Percentiles rank a stretch among this genome's conserved stretches.
Conservation (phyloP, 75 land plant genomes). For the Pinus albicaulis region DNA sequence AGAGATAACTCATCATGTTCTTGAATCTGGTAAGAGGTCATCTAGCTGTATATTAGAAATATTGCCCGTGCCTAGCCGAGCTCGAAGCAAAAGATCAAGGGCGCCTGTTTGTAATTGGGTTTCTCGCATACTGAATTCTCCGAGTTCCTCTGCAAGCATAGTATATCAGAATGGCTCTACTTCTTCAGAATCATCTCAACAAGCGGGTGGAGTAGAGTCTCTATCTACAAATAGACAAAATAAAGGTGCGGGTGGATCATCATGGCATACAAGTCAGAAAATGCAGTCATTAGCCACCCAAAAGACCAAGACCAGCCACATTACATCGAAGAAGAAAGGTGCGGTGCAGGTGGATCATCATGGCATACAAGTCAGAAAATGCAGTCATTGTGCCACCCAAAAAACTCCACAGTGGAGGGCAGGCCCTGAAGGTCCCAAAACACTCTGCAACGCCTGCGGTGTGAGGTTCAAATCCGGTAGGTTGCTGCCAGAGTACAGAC, state of each 20-base stretch:
- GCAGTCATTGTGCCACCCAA: conserved; percentile 46
- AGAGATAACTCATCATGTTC: neutral
- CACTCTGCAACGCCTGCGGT: conserved; percentile 64
- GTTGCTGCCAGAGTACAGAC: conserved; percentile 64
- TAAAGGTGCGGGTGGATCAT: neutral
- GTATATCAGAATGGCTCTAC: neutral
- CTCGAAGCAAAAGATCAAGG: conserved; percentile 63
- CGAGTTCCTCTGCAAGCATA: conserved; percentile 12
- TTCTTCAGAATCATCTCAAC: neutral
- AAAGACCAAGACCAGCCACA: conserved; percentile 22
- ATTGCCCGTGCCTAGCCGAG: conserved; percentile 26
- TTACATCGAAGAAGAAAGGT: neutral
- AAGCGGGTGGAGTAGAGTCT: neutral
- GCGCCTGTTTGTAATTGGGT: conserved; percentile 51
- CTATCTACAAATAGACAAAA: neutral
- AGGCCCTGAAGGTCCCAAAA: conserved; percentile 66
- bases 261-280: conserved; percentile 15
- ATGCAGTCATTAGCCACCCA: conserved; percentile 51
- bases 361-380: conserved; percentile 22
- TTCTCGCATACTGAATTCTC: conserved; percentile 38
- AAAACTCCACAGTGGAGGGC: conserved; percentile 71
- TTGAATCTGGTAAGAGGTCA: neutral
- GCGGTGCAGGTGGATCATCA: neutral
- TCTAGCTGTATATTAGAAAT: conserved; percentile 8
- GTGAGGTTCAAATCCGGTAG: conserved; percentile 60